phyloP scores from a whole-genome alignment of 2,329 filamentous ascomycete species.

The Aspergillus fischeri region DNA sequence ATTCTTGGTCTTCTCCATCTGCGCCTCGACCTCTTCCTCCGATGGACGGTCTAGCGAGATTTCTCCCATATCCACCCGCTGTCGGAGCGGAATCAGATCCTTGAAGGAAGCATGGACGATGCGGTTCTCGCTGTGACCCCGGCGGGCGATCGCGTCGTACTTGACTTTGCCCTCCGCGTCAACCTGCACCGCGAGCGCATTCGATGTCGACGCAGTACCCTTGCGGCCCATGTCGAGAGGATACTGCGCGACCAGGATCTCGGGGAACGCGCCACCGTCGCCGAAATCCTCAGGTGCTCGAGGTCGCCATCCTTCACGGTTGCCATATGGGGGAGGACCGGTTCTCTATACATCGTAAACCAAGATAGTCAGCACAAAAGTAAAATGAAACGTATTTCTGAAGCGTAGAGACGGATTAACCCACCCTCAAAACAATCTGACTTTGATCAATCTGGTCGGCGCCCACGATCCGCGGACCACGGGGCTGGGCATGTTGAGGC shows the following conservation, averaged over 20 bases:
- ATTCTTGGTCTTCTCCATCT: conserved; percentile 82
- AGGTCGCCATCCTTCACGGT: conserved; percentile 85
- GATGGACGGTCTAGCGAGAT: conserved; percentile 80
- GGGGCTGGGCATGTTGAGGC: conserved; percentile 65
- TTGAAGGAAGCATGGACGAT: conserved; percentile 96
- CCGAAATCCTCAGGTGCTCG: conserved; percentile 86
- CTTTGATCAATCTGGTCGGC: conserved; percentile 76
- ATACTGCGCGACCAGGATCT: conserved; percentile 90
- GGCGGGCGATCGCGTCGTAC: conserved; percentile 89
- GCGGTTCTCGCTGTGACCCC: conserved; percentile 77
- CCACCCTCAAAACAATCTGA: conserved; percentile 74
- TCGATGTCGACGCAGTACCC: conserved; percentile 62
- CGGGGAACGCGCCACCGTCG: conserved; percentile 93
- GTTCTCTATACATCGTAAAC: conserved; percentile 51
- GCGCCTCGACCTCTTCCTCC: conserved; percentile 76
- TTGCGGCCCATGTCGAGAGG: conserved; percentile 93
- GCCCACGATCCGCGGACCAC: conserved; percentile 77
- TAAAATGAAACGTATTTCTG: too few species aligned
- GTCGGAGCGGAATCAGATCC: conserved; percentile 87
- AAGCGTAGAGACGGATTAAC: conserved; percentile 16
- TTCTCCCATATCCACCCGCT: conserved; percentile 88
- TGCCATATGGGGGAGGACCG: conserved; percentile 83
- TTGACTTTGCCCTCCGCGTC: conserved; percentile 90
- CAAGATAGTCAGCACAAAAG: too few species aligned
- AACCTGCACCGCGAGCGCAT: conserved; percentile 88